These are phyloP conservation scores for Mycena maculata DNA, from an alignment of 768 basidiomycete genomes.

Conservation along the genomic window DNA sequence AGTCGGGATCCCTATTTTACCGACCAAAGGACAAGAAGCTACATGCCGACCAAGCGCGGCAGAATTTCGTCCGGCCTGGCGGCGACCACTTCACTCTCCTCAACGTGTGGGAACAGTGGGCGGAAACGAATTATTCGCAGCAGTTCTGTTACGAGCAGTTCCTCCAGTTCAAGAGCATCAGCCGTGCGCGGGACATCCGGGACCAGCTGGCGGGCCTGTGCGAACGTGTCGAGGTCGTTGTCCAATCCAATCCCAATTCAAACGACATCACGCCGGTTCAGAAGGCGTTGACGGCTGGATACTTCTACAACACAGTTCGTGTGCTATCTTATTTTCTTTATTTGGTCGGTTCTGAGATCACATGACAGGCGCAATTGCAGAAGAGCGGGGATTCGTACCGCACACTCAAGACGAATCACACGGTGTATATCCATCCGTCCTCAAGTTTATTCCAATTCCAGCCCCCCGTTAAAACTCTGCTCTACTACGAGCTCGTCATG, in stretches of 20 bases:
- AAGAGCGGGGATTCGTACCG: constrained; percentile 97
- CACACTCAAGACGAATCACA: constrained; percentile 95
- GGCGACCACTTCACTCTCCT: constrained; percentile 98
- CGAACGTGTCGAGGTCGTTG: constrained; percentile 95
- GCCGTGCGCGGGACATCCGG: constrained; percentile 94
- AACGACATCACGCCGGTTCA: constrained; percentile 94
- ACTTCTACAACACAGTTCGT: constrained; percentile 93
- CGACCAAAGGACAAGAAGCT: constrained; percentile 98
- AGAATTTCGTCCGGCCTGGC: constrained; percentile 95
- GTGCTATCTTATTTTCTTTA: not conserved
- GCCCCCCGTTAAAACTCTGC: constrained; percentile 88
- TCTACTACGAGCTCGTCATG: constrained; percentile 98
- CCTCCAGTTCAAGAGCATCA: constrained; percentile 93
- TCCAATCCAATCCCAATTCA: constrained; percentile 88
- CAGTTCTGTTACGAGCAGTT: constrained; percentile 98
- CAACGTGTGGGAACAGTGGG: constrained; percentile 99
- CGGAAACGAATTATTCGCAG: constrained; percentile 96
- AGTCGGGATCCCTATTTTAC: constrained; percentile 94
- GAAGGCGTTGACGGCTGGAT: constrained; percentile 94
- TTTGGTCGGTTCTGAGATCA: constrained; percentile 8
- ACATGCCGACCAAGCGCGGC: constrained; percentile 96
- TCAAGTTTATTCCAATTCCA: constrained; percentile 96
- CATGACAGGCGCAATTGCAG: constrained; percentile 83
- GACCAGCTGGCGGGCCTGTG: constrained; percentile 95
- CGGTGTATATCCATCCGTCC: constrained; percentile 96